Conservation (phyloP, 2,329 filamentous ascomycete species). For the Coniochaeta hoffmannii region DNA sequence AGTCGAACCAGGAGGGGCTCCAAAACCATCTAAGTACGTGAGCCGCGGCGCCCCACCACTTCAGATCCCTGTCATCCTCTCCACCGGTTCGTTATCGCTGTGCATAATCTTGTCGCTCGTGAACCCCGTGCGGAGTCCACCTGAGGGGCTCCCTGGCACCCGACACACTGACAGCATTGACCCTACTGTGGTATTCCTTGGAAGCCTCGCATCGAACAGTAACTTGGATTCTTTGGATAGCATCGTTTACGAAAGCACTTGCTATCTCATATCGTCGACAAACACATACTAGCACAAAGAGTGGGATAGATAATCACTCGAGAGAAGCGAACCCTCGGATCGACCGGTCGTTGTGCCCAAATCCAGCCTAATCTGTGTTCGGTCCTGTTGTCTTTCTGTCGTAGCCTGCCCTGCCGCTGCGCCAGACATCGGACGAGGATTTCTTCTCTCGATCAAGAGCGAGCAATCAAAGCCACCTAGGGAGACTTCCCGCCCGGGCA, state of each 20-base stretch:
- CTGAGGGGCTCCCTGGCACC: background rate
- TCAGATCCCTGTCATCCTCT: background rate
- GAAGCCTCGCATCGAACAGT: background rate
- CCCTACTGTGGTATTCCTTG: background rate
- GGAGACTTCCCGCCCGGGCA: too few species aligned
- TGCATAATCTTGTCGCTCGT: constrained; percentile 3
- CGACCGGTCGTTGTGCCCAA: background rate
- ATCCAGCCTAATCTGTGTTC: background rate
- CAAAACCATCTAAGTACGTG: too few species aligned
- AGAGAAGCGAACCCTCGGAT: background rate
- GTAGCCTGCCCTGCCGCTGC: background rate
- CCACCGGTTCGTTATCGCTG: constrained; percentile 1
- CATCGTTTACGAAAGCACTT: too few species aligned
- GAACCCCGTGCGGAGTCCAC: constrained; percentile 2
- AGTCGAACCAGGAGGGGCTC: too few species aligned
- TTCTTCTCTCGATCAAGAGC: too few species aligned
- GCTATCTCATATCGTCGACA: background rate
- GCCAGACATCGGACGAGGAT: background rate
- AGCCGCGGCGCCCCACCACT: background rate
- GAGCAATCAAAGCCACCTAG: too few species aligned
- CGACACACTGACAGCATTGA: background rate
- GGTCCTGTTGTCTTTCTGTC: background rate
- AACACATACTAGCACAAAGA: background rate
- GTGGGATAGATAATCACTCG: background rate
- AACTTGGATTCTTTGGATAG: background rate